Conservation (phyloP, 352 stramenopile genomes). For the Phytophthora idaei region DNA sequence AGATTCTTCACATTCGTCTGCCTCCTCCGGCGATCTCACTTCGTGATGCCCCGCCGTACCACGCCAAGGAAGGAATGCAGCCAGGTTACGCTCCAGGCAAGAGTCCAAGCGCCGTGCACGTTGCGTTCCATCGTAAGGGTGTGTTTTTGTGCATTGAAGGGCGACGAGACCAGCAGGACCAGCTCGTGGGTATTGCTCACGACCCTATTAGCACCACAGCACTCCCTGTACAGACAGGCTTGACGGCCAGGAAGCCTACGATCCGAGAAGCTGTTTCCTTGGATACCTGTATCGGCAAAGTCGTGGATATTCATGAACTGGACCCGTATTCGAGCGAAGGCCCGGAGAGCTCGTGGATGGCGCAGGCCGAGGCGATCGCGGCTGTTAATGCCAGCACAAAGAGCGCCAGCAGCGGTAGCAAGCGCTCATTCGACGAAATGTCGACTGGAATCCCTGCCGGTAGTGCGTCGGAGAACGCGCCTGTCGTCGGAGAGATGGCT, state of each 20-base stretch:
- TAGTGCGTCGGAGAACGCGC: constrained; percentile 23
- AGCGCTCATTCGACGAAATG: constrained; percentile 86
- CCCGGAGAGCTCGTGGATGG: constrained; percentile 27
- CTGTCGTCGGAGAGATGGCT: constrained; percentile 72
- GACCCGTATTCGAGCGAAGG: constrained; percentile 45
- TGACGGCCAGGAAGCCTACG: constrained; percentile 62
- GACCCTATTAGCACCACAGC: constrained; percentile 77
- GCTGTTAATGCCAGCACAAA: constrained; percentile 19
- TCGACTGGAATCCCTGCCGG: constrained; percentile 33
- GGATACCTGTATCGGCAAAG: constrained; percentile 82
- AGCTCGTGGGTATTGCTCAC: constrained; percentile 74
- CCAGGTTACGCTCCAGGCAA: constrained; percentile 81
- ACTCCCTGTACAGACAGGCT: constrained; percentile 48
- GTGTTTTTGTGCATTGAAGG: constrained; percentile 84
- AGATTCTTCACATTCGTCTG: constrained; percentile 84
- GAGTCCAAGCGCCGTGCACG: constrained; percentile 77
- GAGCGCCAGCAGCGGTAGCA: constrained; percentile 37
- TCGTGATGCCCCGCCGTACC: constrained; percentile 79
- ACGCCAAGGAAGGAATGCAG: constrained; percentile 88
- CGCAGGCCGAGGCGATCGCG: constrained; percentile 8
- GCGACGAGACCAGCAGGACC: constrained; percentile 77
- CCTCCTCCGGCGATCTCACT: constrained; percentile 74
- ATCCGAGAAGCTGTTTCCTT: constrained; percentile 80
- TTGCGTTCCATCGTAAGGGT: constrained; percentile 78
- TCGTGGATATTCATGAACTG: constrained; percentile 82